Conservation (phyloP, 768 basidiomycete genomes). For the Clitopilus passeckerianus region DNA sequence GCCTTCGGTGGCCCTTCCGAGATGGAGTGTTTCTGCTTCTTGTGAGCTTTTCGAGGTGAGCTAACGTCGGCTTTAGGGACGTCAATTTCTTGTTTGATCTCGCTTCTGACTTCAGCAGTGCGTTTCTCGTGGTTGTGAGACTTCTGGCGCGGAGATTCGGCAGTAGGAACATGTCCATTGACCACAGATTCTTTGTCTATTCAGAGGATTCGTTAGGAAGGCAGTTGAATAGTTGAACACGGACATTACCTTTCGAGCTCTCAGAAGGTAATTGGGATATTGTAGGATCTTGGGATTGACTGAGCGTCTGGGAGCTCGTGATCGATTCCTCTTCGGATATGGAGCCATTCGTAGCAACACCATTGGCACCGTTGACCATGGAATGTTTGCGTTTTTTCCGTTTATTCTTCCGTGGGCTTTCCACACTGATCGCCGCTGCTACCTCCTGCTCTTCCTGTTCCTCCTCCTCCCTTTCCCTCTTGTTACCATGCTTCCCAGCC, state of each 20-base stretch:
- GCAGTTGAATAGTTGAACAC: no score
- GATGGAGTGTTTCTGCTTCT: neutral
- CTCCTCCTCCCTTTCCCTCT: neutral
- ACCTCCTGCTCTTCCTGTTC: neutral
- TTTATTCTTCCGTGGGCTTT: neutral
- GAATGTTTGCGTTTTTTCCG: neutral
- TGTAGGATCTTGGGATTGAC: no score
- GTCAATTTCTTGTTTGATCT: neutral
- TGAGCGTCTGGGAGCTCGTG: no score
- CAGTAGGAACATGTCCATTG: neutral
- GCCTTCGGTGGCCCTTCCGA: neutral
- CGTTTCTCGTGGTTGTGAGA: neutral
- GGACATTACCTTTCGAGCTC: no score
- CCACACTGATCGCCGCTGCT: neutral
- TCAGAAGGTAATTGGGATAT: no score
- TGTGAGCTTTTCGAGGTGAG: neutral
- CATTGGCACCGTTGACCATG: neutral
- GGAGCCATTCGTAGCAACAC: neutral
- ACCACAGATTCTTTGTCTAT: neutral
- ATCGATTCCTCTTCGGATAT: no score
- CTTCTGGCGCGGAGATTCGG: neutral
- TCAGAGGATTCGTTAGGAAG: no score
- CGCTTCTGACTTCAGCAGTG: neutral
- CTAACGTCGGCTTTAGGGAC: neutral
- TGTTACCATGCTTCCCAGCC: neutral